Evolutionary conservation across 2,329 filamentous ascomycete genomes (phyloP), one percentile per base, ranked within the genome.

Genomic region (Neonectria sp.): DNA sequence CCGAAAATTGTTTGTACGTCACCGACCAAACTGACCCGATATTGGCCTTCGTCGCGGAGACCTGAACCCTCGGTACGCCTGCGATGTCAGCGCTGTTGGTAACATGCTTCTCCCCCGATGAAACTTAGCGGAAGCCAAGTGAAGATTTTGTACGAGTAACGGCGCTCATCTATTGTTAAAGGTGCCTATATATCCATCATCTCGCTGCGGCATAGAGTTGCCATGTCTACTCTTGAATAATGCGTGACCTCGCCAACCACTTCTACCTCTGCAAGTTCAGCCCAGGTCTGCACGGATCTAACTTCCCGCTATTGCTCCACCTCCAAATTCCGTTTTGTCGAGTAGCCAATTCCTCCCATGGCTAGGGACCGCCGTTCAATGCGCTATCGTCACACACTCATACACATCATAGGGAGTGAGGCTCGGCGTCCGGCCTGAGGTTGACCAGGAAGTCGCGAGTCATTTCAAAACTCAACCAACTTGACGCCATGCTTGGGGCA

Each of bases 401-500:
- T 65, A 68, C 67, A 73, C 49, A 45, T 76, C 67, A 79, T 61
- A 79, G 59, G 40, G 71, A 68, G 43, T 73, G 70, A 55, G 75
- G 67, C 59, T 76, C 76, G 31, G 71, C 78, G 29, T 84, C 83
- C 2, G 85, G 82, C 66, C 87, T 87, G 33, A 95, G 79, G 24
- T 83, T 84, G 64, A 97, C 85, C 46, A 98, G 83, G 78, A 97
- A 92, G 81, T 99, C 96, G 71, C 96, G 89, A 9, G 94, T 95
- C 79, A 98, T 85, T 83, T 99, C 96, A 79, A 97, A 99, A 81
- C 95, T 98, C 68, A 98, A 89, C 95, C 96, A 99, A 81, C 94
- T 98, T 75, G 95, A 97, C 17, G 96, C 96, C 95, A 99, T 99
- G 80, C 95, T 98, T 4, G 96, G 96, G 8, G 96, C 95, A 17